These are phyloP conservation scores for Dactylonectria macrodidyma DNA, from an alignment of 2,329 filamentous ascomycete species.

Conservation along the genomic window DNA sequence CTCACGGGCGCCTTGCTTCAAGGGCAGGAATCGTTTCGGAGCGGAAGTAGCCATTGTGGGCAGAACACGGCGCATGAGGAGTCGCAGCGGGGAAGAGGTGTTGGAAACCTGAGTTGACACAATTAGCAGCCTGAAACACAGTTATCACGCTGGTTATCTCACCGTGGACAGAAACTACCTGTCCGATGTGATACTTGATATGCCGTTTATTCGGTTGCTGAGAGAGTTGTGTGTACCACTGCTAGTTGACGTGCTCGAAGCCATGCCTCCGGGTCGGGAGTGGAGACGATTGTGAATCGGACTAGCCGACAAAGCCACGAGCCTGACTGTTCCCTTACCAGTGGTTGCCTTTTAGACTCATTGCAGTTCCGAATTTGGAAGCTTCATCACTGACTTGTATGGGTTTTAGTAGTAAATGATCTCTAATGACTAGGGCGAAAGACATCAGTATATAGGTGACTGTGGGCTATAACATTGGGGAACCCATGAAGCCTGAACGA, in stretches of 20 bases:
- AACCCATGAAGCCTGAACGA: not conserved
- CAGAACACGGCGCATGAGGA: conserved; percentile 49
- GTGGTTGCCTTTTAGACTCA: not conserved
- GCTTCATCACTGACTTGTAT: not conserved
- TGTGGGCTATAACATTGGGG: not conserved
- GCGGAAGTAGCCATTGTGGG: conserved; percentile 59
- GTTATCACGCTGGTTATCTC: not conserved
- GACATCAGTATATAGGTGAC: not conserved
- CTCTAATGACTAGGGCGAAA: not conserved
- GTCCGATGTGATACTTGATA: not conserved
- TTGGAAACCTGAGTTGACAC: not conserved
- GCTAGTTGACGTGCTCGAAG: conserved; percentile 14
- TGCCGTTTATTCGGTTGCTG: conserved; percentile 1
- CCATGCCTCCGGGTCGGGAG: conserved; percentile 5
- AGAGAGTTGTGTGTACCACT: conserved; percentile 11
- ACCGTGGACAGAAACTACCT: not conserved
- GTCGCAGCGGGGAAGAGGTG: conserved; percentile 3
- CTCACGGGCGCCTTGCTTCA: conserved; percentile 56
- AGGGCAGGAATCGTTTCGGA: conserved; percentile 69
- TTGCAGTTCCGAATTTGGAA: too few species aligned
- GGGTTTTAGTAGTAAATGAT: not conserved
- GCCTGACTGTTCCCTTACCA: not conserved
- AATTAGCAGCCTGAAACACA: not conserved
- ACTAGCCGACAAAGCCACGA: conserved; percentile 4
- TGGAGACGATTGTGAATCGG: conserved; percentile 17